These are phyloP conservation scores for Steccherinum ochraceum DNA, from an alignment of 768 basidiomycete species.

Conservation along the genomic window DNA sequence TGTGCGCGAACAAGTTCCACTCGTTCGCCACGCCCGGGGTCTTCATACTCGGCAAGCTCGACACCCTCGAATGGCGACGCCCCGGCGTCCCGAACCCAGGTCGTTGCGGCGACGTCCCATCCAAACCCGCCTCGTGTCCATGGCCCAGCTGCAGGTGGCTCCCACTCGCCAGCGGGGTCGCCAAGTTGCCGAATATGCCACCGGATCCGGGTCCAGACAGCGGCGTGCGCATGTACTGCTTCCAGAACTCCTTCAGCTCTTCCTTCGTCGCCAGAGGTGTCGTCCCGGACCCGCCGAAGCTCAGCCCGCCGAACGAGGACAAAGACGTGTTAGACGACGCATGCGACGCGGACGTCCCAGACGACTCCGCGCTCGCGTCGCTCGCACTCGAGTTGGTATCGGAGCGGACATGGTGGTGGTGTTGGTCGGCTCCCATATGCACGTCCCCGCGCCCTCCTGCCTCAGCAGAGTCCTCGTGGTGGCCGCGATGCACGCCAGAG, in stretches of 20 bases:
- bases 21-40: conserved; percentile 37
- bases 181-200: neutral
- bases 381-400: neutral
- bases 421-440: conserved; percentile 5
- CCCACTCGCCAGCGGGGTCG: neutral
- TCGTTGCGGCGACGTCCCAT: neutral
- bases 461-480: neutral
- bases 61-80: conserved; percentile 46
- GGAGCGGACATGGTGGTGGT: conserved; percentile 15
- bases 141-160: neutral
- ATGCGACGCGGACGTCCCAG: neutral
- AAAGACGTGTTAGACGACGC: neutral
- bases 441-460: neutral
- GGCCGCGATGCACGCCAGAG: conserved; percentile 15
- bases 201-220: conserved; percentile 29
- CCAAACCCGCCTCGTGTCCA: neutral
- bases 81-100: conserved; percentile 12
- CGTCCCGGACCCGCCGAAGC: neutral
- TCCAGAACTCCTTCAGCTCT: conserved; percentile 70
- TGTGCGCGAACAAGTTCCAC: conserved; percentile 7
- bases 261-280: conserved; percentile 2
- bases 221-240: conserved; percentile 66
- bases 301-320: neutral
- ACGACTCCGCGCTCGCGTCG: neutral
- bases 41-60: conserved; percentile 63